Conservation (phyloP, 495 filamentous ascomycete genomes). For the Clavariopsis aquatica region DNA sequence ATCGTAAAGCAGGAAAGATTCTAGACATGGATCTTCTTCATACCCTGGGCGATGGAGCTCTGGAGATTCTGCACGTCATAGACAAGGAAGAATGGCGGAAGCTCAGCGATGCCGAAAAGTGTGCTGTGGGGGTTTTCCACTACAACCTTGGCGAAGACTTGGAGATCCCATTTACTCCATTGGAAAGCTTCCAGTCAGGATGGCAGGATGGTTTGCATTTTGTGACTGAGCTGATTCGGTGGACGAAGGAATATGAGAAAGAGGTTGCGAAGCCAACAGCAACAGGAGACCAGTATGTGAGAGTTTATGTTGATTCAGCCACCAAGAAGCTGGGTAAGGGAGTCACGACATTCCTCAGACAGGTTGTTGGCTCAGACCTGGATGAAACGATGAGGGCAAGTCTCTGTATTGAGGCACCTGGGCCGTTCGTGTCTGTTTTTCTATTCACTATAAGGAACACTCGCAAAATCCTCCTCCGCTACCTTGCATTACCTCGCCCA, state of each 20-base stretch:
- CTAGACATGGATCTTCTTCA: conserved; percentile 66
- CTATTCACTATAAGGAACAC: neutral
- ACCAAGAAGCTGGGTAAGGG: conserved; percentile 5
- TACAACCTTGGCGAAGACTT: conserved; percentile 15
- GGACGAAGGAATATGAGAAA: conserved; percentile 13
- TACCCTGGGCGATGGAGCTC: conserved; percentile 63
- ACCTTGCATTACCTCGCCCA: conserved; percentile 1
- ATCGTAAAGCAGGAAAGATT: conserved; percentile 55
- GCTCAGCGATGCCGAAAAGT: conserved; percentile 59
- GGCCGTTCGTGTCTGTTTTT: conserved; percentile 8
- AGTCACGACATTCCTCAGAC: conserved; percentile 5
- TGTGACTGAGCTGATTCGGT: conserved; percentile 7
- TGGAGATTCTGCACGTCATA: conserved; percentile 61
- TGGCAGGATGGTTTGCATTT: conserved; percentile 13
- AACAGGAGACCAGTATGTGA: conserved; percentile 10
- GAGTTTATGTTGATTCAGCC: conserved; percentile 11
- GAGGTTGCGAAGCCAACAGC: conserved; percentile 10
- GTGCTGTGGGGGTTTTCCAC: neutral
- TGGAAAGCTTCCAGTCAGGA: conserved; percentile 3
- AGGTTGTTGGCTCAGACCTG: conserved; percentile 10
- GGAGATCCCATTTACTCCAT: conserved; percentile 10
- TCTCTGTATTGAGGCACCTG: neutral
- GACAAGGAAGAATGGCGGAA: conserved; percentile 64
- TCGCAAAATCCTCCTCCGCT: conserved; percentile 4
- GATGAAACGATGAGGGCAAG: conserved; percentile 8